Conservation (phyloP, 306 rosid genomes). For the Argentina anserina region DNA sequence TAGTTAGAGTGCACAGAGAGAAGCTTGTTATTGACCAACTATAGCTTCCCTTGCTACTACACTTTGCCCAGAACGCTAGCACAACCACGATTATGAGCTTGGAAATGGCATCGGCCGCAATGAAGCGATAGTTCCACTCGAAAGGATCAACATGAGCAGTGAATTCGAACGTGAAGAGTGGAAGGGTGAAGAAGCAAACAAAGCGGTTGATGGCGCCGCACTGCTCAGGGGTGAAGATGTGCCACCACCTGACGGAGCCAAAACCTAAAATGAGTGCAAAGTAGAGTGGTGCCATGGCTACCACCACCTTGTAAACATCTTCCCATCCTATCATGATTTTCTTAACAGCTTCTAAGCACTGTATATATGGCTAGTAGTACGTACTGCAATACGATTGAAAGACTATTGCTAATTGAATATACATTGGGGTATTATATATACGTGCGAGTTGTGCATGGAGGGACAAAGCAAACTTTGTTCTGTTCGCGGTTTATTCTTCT, state of each 20-base stretch:
- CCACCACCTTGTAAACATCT: slow-evolving; percentile 78
- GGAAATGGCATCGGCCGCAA: slow-evolving; percentile 65
- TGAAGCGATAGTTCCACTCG: slow-evolving; percentile 57
- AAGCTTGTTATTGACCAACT: slow-evolving; percentile 82
- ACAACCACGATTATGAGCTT: slow-evolving; percentile 59
- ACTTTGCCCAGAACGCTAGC: slow-evolving; percentile 74
- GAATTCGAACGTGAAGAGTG: slow-evolving; percentile 83
- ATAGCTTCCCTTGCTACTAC: slow-evolving; percentile 52
- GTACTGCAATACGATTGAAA: background rate
- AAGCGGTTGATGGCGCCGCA: slow-evolving; percentile 80
- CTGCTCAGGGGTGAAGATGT: slow-evolving; percentile 63
- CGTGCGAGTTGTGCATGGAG: background rate
- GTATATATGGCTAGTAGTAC: background rate
- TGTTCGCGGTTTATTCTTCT: background rate
- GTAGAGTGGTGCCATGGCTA: slow-evolving; percentile 71
- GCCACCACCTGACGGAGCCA: slow-evolving; percentile 93
- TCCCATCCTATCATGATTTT: slow-evolving; percentile 76
- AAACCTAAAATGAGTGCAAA: slow-evolving; percentile 73
- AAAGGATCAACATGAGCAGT: slow-evolving; percentile 75
- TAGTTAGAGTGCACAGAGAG: slow-evolving; percentile 71
- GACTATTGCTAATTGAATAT: background rate
- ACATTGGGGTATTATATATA: slow-evolving; percentile 21
- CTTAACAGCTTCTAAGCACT: background rate
- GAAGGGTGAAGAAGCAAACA: slow-evolving; percentile 84
- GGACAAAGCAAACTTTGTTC: slow-evolving; percentile 15